Conservation (phyloP, 495 filamentous ascomycete genomes). For the Cryomyces antarcticus region DNA sequence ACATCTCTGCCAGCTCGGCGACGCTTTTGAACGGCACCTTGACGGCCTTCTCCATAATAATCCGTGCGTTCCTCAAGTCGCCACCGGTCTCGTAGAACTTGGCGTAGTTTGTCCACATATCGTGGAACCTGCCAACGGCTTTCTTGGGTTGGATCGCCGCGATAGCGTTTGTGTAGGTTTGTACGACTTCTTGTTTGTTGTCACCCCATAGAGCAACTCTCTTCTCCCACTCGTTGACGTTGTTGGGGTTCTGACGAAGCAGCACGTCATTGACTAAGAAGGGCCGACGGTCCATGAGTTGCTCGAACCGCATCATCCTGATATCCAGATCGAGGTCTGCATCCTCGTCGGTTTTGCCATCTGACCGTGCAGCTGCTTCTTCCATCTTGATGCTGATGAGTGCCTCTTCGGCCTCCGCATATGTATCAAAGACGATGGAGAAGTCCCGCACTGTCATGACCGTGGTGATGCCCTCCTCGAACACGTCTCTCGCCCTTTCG, state of each 20-base stretch:
- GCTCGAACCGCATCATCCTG: conserved; percentile 93
- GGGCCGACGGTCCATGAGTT: conserved; percentile 89
- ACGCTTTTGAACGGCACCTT: conserved; percentile 95
- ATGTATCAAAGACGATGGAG: conserved; percentile 87
- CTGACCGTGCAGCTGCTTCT: conserved; percentile 56
- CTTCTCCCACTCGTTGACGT: conserved; percentile 94
- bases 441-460: conserved; percentile 99
- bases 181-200: conserved; percentile 75
- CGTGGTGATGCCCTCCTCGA: conserved; percentile 91
- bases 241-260: conserved; percentile 88
- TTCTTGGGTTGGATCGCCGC: conserved; percentile 85
- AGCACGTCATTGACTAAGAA: conserved; percentile 96
- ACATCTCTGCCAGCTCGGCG: conserved; percentile 86
- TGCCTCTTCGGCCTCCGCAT: conserved; percentile 91
- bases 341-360: conserved; percentile 59
- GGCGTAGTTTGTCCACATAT: conserved; percentile 93
- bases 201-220: conserved; percentile 86
- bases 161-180: conserved; percentile 92
- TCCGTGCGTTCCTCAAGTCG: conserved; percentile 63
- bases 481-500: conserved; percentile 77
- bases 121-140: conserved; percentile 81
- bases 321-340: conserved; percentile 94
- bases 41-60: conserved; percentile 94
- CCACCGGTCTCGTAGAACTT: conserved; percentile 89
- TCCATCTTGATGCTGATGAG: conserved; percentile 86